phyloP scores from a whole-genome alignment of 116 monocot genomes.

The Dioscorea cayenensis region DNA sequence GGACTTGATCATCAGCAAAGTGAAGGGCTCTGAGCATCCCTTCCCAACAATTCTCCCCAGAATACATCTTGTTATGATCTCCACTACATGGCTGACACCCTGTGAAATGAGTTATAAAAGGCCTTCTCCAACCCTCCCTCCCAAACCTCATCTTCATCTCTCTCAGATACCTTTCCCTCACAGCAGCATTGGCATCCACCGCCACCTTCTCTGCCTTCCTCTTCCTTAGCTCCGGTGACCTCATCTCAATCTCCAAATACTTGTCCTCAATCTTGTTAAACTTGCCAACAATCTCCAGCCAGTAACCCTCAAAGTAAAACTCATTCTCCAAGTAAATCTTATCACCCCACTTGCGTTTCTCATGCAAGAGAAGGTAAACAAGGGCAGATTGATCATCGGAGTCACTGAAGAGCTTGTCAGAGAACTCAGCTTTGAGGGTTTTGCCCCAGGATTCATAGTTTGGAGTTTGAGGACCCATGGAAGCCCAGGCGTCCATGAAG shows the following conservation, averaged over 20 bases:
- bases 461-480: conserved; percentile 60
- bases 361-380: conserved; percentile 46
- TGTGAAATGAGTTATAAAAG: conserved; percentile 71
- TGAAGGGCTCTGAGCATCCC: conserved; percentile 48
- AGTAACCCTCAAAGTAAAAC: conserved; percentile 81
- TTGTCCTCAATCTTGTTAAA: conserved; percentile 31
- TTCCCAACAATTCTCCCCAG: conserved; percentile 43
- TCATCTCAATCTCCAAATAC: conserved; percentile 41
- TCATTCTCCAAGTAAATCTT: conserved; percentile 63
- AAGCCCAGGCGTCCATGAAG: conserved; percentile 67
- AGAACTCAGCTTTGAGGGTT: conserved; percentile 30
- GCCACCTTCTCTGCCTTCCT: conserved; percentile 42
- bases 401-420: conserved; percentile 55
- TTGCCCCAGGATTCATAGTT: conserved; percentile 59
- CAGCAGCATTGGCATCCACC: conserved; percentile 10
- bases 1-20: conserved; percentile 80
- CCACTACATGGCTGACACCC: conserved; percentile 83
- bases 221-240: conserved; percentile 16
- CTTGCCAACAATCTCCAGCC: conserved; percentile 62
- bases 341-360: conserved; percentile 38
- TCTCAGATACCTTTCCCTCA: conserved; percentile 11
- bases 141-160: conserved; percentile 18
- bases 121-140: conserved; percentile 30
- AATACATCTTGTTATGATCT: conserved; percentile 44
- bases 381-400: conserved; percentile 85